Conservation (phyloP, 441 rosid species). For the Syzygium malaccense region DNA sequence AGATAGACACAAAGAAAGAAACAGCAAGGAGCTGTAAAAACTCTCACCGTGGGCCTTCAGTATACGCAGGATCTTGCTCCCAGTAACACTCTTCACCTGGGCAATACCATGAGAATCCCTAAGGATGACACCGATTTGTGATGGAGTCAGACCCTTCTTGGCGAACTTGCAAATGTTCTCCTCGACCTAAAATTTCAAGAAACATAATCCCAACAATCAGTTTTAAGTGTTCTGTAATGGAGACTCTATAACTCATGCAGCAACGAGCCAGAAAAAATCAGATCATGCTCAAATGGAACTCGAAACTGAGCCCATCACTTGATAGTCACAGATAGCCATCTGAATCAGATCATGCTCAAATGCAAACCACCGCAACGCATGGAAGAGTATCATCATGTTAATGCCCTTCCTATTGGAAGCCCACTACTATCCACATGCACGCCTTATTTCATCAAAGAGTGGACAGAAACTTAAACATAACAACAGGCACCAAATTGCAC, state of each 20-base stretch:
- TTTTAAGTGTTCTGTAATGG: neutral
- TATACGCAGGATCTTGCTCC: conserved; percentile 66
- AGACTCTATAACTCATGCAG: neutral
- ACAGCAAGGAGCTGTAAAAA: neutral
- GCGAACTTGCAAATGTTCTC: conserved; percentile 80
- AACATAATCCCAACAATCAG: neutral
- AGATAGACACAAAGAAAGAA: neutral
- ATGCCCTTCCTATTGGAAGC: neutral
- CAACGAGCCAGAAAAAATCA: neutral
- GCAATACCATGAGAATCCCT: conserved; percentile 83
- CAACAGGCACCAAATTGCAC: neutral
- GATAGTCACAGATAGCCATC: neutral
- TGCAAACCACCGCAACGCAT: neutral
- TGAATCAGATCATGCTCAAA: neutral
- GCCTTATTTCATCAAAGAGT: neutral
- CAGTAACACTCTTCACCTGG: conserved; percentile 69
- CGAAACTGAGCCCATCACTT: neutral
- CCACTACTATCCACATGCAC: neutral
- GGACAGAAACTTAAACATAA: neutral
- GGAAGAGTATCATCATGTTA: neutral
- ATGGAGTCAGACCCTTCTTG: conserved; percentile 74
- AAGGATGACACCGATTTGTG: conserved; percentile 80
- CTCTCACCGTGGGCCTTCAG: conserved; percentile 56
- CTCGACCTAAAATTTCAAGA: conserved; percentile 36
- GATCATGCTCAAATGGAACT: neutral